Base-by-base conservation (phyloP, 2,329 filamentous ascomycete species). In the Chaetothyriales sp. region DNA sequence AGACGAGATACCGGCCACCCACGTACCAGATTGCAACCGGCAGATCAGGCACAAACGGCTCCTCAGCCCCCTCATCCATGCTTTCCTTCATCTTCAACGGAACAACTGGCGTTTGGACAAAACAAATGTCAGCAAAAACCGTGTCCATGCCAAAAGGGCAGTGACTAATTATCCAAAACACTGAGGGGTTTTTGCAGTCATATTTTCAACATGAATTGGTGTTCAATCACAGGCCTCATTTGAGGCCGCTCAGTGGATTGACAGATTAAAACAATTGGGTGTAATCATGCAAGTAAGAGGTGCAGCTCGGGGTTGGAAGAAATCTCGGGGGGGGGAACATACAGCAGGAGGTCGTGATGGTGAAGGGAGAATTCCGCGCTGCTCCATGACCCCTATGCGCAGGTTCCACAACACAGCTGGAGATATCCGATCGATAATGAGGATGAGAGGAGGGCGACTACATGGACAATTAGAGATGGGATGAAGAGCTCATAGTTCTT, bases 1-100 rank as follows among this genome's bases (percentile, higher is more conserved):
- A 96, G 59, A 98, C 74, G 54, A 95, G 79, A 70, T 90, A 95
- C 57, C 85, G 83, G 59, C 82, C 81, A 46, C 81, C 81, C 54
- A 95, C 80, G 64, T 78, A 75, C 58, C 86, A 90, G 63, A 96
- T 92, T 54, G 86, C 81, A 56, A 95, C 77, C 9, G 78, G 79
- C 60, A 80, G 74, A 19, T 63, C 59, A 46, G 67, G 68, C 46
- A 61, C 57, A 43, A 36, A 50, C 22, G 6, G 6, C 6, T 25
- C 22, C 44, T 61, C 60, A 47, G 63, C 64, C 64, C 51, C 51
- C n/a, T 54, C 45, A 43, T 57, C 55, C 19, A 22, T 43, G 18
- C 48, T 25, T 12, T 46, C 39, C 3, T 55, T 50, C 53, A 57
- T 57, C 19, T 7, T 50, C 39, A 15, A 15, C 32, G 7, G 32